Conservation (phyloP, 2,329 filamentous ascomycete genomes). For the Tolypocladium endophyticum region DNA sequence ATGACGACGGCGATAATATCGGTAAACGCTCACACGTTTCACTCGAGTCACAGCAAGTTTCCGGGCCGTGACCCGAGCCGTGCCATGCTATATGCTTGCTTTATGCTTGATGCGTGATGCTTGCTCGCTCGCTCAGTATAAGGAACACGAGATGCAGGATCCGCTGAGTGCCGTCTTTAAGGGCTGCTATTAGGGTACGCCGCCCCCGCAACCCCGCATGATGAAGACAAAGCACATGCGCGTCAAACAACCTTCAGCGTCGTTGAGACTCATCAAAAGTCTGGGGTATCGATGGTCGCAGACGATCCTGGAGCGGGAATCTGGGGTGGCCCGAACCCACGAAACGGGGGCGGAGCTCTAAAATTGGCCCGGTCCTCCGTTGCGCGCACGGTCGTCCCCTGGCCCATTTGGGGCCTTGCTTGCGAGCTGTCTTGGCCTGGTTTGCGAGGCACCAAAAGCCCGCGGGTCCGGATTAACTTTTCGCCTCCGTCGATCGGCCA, state of each 20-base stretch:
- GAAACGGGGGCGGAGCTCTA: conserved; percentile 8
- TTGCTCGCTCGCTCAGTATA: neutral
- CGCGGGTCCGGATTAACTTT: neutral
- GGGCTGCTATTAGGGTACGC: neutral
- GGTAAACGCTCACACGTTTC: neutral
- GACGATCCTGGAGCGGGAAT: neutral
- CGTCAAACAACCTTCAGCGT: neutral
- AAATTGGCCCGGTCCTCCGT: conserved; percentile 20
- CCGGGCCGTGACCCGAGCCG: neutral
- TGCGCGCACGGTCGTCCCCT: conserved; percentile 1
- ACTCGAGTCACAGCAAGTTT: neutral
- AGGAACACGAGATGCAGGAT: neutral
- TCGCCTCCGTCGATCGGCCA: neutral
- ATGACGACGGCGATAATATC: neutral
- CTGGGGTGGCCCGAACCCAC: neutral
- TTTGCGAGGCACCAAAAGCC: neutral
- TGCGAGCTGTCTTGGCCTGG: neutral
- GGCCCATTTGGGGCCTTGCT: neutral
- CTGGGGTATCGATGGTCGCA: neutral
- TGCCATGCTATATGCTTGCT: neutral
- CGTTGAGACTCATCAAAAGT: neutral
- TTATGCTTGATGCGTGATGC: neutral
- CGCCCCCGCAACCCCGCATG: neutral
- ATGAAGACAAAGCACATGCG: neutral
- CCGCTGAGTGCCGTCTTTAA: neutral